Base-by-base conservation (phyloP, 345 rosid genomes). In the Rhizophora mangle region DNA sequence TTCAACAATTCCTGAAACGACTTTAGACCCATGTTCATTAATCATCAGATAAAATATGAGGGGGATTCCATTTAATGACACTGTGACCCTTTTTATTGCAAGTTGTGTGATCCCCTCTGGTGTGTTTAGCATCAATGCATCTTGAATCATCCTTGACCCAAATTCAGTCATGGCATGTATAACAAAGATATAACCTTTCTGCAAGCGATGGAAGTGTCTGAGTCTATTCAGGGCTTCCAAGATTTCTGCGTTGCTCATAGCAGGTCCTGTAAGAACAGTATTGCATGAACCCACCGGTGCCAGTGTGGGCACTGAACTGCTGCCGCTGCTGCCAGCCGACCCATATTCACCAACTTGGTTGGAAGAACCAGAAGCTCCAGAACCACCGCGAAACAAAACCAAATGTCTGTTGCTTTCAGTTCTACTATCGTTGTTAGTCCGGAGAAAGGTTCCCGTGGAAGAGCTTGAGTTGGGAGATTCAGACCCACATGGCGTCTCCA, bases 1-100 rank as follows among this genome's bases (percentile, higher is more conserved):
- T 24, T 76, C 80, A 58, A 80, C 22, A 1, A 80, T 29, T 65
- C 58, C 64, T 8, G 65, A 52, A 13, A 74, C 66, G 26, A 76
- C 72, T 22, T 39, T 58, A 8, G 64, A 65, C 5, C 78, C 80
- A 6, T 62, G 19, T 67, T 53, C 60, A 46, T 76, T 27, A n/a
- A 8, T 19, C 74, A 80, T 69, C 47, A 80, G n/a, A 21, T 57
- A 15, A 24, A 56, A 22, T 30, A 74, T 47, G 27, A 57, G 0
- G 13, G 78, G 69, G 26, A n/a, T 19, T 57, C 68, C 69, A 6
- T 20, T 9, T 10, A 36, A 63, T 19, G 52, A 2, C 15, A 11
- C 8, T 6, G 34, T 13, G 46, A 68, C n/a, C 43, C 37, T 58
- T 29, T 54, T 11, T 4, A 68, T 21, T 18, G 69, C 31, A 19